A percentile compares a stretch with the other conserved stretches of the same genome.
Conservation (phyloP, 345 rosid species). For the Angophora floribunda region DNA sequence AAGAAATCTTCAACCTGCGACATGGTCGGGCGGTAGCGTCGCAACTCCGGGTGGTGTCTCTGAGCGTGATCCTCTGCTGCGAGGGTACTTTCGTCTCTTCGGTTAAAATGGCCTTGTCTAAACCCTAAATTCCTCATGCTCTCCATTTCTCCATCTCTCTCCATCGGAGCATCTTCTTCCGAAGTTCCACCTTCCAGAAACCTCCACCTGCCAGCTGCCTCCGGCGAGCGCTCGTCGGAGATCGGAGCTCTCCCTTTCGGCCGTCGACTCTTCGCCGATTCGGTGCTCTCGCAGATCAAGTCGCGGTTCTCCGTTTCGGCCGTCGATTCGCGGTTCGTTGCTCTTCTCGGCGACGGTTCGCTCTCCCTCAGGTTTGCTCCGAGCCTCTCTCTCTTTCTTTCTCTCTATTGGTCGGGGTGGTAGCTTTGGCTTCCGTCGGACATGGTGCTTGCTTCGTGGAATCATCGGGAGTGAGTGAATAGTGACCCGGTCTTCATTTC, state of each 20-base stretch:
- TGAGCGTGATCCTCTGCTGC: neutral
- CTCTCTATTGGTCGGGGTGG: neutral
- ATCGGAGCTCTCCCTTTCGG: neutral
- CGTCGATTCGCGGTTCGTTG: neutral
- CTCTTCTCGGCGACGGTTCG: neutral
- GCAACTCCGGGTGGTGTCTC: neutral
- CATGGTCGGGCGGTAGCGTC: neutral
- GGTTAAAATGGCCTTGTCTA: neutral
- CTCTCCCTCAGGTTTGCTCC: neutral
- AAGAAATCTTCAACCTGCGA: neutral
- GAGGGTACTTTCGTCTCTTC: neutral
- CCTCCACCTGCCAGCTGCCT: neutral
- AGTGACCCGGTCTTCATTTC: neutral
- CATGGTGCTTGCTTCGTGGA: neutral
- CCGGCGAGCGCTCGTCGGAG: neutral
- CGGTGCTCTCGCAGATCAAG: neutral
- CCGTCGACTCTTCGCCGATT: neutral
- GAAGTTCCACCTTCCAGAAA: neutral
- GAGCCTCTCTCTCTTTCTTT: neutral
- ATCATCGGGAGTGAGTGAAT: neutral
- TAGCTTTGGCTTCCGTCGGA: neutral
- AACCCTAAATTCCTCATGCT: neutral
- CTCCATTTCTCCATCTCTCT: fast-evolving
- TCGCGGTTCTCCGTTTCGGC: neutral
- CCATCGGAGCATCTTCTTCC: neutral